Percentiles rank a stretch among this genome's conserved stretches.
phyloP scores from a whole-genome alignment of 1,139 yeast genomes.

The Sugiyamaella pinicola region DNA sequence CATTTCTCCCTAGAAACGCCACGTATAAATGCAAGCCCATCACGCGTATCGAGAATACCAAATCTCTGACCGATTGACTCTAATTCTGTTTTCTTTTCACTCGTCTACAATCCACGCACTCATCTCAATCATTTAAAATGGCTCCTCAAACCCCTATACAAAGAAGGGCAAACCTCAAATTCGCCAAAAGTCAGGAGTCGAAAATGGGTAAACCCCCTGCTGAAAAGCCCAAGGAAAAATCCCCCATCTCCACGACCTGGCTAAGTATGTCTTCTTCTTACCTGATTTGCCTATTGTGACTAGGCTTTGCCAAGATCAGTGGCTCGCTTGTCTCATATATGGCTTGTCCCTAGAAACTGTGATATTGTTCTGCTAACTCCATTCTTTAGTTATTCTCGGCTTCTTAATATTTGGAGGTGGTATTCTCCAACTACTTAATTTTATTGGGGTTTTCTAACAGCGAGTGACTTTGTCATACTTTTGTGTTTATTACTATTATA shows the following conservation, averaged over 20 bases:
- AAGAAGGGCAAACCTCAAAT: constrained; percentile 80
- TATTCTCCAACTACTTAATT: constrained; percentile 59
- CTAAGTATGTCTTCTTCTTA: constrained; percentile 46
- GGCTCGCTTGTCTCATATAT: too few species aligned
- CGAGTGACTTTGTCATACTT: too few species aligned
- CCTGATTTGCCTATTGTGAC: background rate
- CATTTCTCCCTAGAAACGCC: constrained; percentile 3
- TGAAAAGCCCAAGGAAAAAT: constrained; percentile 44
- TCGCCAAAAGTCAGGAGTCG: constrained; percentile 69
- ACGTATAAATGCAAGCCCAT: constrained; percentile 11
- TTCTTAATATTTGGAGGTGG: constrained; percentile 87
- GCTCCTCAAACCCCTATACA: constrained; percentile 74
- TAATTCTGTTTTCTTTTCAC: background rate
- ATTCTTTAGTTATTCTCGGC: constrained; percentile 49
- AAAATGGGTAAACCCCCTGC: constrained; percentile 56
- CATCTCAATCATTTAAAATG: constrained; percentile 1
- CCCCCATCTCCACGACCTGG: constrained; percentile 62
- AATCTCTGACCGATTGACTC: background rate
- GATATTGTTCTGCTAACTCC: too few species aligned
- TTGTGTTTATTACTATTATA: too few species aligned
- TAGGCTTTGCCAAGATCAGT: too few species aligned
- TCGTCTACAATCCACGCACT: background rate
- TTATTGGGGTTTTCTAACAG: constrained; percentile 38
- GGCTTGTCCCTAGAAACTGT: too few species aligned
- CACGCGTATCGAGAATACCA: background rate